These are phyloP conservation scores for Penicillium sp. DNA, from an alignment of 2,329 filamentous ascomycete genomes.

Conservation along the genomic window DNA sequence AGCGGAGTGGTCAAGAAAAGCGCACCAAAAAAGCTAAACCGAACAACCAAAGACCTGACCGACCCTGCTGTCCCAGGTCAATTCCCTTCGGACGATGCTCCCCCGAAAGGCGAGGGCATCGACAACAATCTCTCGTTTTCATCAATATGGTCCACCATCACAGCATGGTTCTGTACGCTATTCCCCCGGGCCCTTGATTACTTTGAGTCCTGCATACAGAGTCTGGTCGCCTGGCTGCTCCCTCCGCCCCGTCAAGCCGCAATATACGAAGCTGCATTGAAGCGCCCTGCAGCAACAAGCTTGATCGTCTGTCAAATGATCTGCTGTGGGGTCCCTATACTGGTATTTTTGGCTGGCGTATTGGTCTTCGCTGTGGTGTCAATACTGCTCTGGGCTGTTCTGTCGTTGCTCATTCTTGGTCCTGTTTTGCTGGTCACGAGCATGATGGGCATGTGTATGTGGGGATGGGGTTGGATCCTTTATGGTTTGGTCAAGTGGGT, in stretches of 20 bases:
- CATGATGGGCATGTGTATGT: conserved; percentile 28
- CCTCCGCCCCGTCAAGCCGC: conserved; percentile 26
- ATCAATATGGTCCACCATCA: conserved; percentile 15
- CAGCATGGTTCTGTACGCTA: conserved; percentile 16
- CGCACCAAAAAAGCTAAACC: conserved; percentile 13
- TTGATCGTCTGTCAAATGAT: conserved; percentile 33
- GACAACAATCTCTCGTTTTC: conserved; percentile 19
- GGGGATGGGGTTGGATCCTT: conserved; percentile 30
- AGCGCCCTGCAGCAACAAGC: conserved; percentile 29
- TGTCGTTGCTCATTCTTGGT: conserved; percentile 30
- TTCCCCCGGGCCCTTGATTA: conserved; percentile 25
- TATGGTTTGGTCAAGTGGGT: conserved; percentile 27
- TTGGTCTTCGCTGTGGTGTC: conserved; percentile 33
- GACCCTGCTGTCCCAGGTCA: conserved; percentile 24
- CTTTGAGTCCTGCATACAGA: conserved; percentile 24
- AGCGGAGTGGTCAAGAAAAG: conserved; percentile 12
- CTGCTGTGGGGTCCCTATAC: conserved; percentile 33
- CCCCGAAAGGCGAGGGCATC: conserved; percentile 9
- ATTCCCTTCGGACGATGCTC: conserved; percentile 23
- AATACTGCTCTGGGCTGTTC: conserved; percentile 28
- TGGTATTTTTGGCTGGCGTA: conserved; percentile 32
- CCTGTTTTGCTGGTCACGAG: conserved; percentile 29
- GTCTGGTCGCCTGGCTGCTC: conserved; percentile 23
- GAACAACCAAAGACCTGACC: conserved; percentile 17
- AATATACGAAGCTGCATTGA: conserved; percentile 28